These are phyloP conservation scores for Rhodotorula taiwanensis DNA, from an alignment of 768 basidiomycete genomes.

Conservation along the genomic window DNA sequence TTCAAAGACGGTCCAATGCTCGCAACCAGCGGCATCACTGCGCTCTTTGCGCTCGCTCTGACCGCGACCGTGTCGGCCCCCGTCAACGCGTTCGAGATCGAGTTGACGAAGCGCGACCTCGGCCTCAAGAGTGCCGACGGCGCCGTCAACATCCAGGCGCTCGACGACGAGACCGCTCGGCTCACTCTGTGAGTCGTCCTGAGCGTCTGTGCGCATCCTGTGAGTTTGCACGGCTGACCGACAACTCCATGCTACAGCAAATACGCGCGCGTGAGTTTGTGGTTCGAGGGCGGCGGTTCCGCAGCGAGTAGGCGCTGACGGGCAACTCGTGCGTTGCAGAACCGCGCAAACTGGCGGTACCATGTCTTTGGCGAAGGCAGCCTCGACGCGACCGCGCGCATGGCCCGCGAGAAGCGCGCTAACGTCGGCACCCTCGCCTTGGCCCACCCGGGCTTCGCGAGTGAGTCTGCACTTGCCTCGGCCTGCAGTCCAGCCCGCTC, in stretches of 20 bases:
- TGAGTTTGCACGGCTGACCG: neutral
- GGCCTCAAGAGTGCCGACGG: constrained; percentile 14
- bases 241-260: constrained; percentile 11
- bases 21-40: neutral
- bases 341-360: constrained; percentile 1
- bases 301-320: no score
- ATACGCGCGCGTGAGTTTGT: neutral
- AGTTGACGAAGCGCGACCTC: constrained; percentile 5
- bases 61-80: neutral
- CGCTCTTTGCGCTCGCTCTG: constrained; percentile 1
- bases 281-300: no score
- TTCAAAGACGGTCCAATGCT: neutral
- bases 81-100: neutral
- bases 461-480: neutral
- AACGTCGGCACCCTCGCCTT: neutral
- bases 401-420: constrained; percentile 7
- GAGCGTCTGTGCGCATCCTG: neutral
- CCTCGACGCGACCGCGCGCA: neutral
- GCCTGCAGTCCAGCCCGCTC: no score
- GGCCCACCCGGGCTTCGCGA: neutral
- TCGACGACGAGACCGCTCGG: neutral
- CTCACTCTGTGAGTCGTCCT: constrained; percentile 4
- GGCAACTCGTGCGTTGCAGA: no score
- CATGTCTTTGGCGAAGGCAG: constrained; percentile 2
- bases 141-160: neutral